Base-by-base conservation (phyloP, 257 asterid species). In the Datura wrightii region DNA sequence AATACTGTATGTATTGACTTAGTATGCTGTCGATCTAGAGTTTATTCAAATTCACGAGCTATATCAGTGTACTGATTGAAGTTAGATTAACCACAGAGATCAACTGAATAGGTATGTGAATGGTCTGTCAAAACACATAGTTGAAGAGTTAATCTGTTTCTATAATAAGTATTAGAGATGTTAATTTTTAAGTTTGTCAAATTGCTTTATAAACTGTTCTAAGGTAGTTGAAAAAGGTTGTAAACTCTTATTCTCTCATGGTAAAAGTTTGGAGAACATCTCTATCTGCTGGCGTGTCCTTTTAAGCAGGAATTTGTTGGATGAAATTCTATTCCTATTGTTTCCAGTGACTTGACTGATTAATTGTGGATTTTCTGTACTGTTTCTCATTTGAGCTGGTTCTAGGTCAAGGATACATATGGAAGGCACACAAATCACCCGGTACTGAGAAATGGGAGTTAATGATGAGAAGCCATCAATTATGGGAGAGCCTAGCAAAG, bases 371-470 rank as follows among this genome's bases (percentile, higher is more conserved):
- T 84, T 85, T 37, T 85, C 34, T 85, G 82, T 42, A 79, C 52
- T 86, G 15, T 86, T 84, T 89, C 86, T 85, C 85, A 46, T 88
- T 87, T 88, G 91, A 87, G 85, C 80, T 46, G 82, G 79, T 85
- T 90, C 81, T 89, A 96, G 99, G 99, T 81, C 99, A 96, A 89
- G 99, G 99, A 82, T 93, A 94, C 89, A 93, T 96, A 85, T 96
- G 99, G 99, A 92, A 93, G 91, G 92, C 91, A 85, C 94, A 96
- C 89, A 96, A 94, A 89, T 54, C 78, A 59, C 98, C 98, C 2
- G 95, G 88, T 79, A 84, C 87, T 71, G 98, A 91, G 66, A 94
- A 91, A 87, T 96, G 98, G 99, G 96, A 93, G 86, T 93, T 96
- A 84, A 92, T 90, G 11, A 82, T 87, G 85, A 92, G 99, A 90